Base-by-base conservation (phyloP, 768 basidiomycete species). In the Dictyophora rubrovolvata region DNA sequence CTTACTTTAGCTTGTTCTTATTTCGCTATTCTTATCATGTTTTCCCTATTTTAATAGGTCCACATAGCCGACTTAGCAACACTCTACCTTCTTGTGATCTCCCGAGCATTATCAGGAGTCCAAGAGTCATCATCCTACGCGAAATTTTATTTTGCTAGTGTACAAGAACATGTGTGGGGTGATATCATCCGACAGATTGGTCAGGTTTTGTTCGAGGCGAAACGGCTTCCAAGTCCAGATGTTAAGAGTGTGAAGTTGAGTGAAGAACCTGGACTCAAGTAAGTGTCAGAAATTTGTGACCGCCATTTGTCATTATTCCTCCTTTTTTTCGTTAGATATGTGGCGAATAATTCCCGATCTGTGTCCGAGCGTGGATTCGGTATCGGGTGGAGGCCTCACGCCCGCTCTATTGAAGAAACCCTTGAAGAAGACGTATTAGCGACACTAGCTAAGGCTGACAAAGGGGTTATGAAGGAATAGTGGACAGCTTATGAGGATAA, bases 121-220 rank as follows among this genome's bases (percentile, higher is more conserved):
- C 53, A 56, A 46, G 60, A 58, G n/a, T 49, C 56, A 5, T 54
- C 52, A 17, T 54, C 67, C n/a, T 68, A 59, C 50, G 62, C 54
- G 1, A 65, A 64, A 34, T 69, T 68, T 51, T 67, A 62, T 53
- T 69, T 63, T 54, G 68, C 63, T 16, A 63, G 64, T 33, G 62
- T 63, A n/a, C 52, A 56, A 22, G 57, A 57, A 22, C 65, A 66
- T 55, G 53, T 50, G 23, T 66, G 64, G 64, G 65, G 65, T 22
- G 65, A 65, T 23, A 56, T 66, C 10, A 63, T 61, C 9, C 55
- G 55, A 18, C 50, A 53, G 18, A 56, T 66, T 33, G 65, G 54
- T 10, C 52, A 54, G n/a, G 28, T 63, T 18, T 54, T 66, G n/a
- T 57, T 60, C 22, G 51, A 60, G 2, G 60, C 57, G 20, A 60